Evolutionary conservation across 192 early-diverging fungal species (phyloP).

Genomic region (Diversispora epigaea): DNA sequence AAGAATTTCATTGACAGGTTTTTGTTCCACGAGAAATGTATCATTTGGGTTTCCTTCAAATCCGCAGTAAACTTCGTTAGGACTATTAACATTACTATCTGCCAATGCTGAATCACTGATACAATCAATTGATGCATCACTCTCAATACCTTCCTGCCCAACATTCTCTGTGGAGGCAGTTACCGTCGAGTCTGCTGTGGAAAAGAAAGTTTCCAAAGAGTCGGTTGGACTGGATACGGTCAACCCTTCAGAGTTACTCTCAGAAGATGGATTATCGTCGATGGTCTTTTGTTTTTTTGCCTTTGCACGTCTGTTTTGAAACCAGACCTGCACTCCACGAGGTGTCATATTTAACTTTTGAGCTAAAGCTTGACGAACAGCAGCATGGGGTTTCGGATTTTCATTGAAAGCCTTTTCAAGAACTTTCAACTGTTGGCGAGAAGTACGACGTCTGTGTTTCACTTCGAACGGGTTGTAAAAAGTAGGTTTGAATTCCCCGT

Average conservation of each 20-base stretch:
- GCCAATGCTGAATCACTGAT: background rate
- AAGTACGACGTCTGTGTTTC: constrained; percentile 71
- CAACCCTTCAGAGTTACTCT: background rate
- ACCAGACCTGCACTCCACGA: constrained; percentile 80
- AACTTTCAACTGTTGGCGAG: constrained; percentile 66
- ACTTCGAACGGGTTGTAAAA: constrained; percentile 81
- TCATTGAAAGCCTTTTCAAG: constrained; percentile 67
- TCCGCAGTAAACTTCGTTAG: background rate
- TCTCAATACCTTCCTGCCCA: background rate
- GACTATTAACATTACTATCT: background rate
- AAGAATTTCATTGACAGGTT: constrained; percentile 11
- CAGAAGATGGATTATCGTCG: background rate
- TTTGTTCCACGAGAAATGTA: constrained; percentile 6
- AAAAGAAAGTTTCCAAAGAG: constrained; percentile 12
- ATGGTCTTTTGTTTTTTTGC: constrained; percentile 23
- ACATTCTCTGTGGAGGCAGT: background rate
- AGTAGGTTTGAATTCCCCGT: constrained; percentile 61
- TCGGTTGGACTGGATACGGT: constrained; percentile 13
- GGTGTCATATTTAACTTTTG: constrained; percentile 66
- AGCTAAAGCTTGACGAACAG: constrained; percentile 60
- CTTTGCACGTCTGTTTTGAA: constrained; percentile 82
- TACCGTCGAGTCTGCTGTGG: background rate
- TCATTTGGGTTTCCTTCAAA: background rate
- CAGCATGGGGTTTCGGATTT: constrained; percentile 71
- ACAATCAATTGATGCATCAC: constrained; percentile 6